Evolutionary conservation across 1,284 basidiomycete genomes (phyloP), one percentile per base, ranked within the genome.

Genomic region (Tylopilus orsonianus): DNA sequence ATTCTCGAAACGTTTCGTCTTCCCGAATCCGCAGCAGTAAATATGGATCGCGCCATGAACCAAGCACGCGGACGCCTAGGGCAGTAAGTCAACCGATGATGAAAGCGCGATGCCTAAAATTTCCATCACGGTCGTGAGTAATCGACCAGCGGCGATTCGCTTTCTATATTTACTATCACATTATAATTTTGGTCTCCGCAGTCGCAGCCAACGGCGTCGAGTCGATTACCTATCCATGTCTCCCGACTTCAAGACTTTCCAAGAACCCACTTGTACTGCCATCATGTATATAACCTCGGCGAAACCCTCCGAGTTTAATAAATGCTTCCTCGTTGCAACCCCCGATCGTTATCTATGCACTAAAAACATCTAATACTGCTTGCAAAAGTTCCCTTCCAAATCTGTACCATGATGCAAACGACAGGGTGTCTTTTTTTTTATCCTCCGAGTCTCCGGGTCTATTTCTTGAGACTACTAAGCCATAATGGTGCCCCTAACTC

Each of bases 21-120:
- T 34, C 68, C 75, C 13, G 60, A 71, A 34, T 69, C 69, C 27
- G 74, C 78, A 27, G 69, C 68, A 32, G 66, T 73, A 38, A 80
- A 87, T 55, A 63, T 89, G 37, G 71, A 77, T 54, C 78, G 85
- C 36, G 87, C 86, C 5, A 63, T 87, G 9, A 81, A 84, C 53
- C 87, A 88, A 61, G 73, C 70, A 39, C 57, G 59, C 22, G 36
- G 57, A 20, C 59, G 73, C 41, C 38, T 68, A 22, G 46, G 44
- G 43, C n/a, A 41, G 33, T 49, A 40, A 30, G 32, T 41, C 18
- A 14, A 38, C 19, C 10, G 29, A 26, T 27, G 43, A 8, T 27
- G 29, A 50, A 47, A 27, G 34, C 13, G 8, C 33, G 14, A 7
- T 43, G 24, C 42, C 39, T 20, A 33, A 33, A 16, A 41, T 30